Base-by-base conservation (phyloP, 2,329 filamentous ascomycete species). In the Lachnum nothofagi region DNA sequence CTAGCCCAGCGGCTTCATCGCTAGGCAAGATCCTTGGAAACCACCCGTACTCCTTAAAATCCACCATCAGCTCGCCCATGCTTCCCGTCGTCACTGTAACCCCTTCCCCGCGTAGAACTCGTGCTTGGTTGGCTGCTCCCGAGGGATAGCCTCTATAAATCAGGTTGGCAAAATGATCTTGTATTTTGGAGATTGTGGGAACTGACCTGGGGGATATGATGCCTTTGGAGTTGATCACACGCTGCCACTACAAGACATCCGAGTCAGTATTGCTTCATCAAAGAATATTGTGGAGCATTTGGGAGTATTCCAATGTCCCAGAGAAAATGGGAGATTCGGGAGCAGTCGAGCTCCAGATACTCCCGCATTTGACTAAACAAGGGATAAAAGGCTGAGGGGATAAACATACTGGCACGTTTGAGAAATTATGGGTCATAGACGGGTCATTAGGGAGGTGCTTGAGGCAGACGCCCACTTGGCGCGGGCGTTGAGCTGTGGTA, bases 391-490 rank as follows among this genome's bases (percentile, higher is more conserved):
- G n/a, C n/a, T n/a, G n/a, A n/a, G n/a, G n/a, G n/a, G n/a, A n/a
- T n/a, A n/a, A n/a, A n/a, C n/a, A n/a, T n/a, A n/a, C n/a, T n/a
- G 91, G 91, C 3, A 97, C 91, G 56, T 85, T 96, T 20, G 72
- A 74, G 51, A 78, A 74, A 66, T 95, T 85, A 70, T 85, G 94
- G 49, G 68, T 74, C 47, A 65, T 56, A 0, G 70, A 66, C 0
- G 72, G 60, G 49, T 79, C 74, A 10, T 61, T 53, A 1, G 90
- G 80, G 10, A 97, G 80, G 65, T 95, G 85, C 67, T 95, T 96
- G 22, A 97, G 78, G 67, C 87, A 94, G 40, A 93, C 76, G 45
- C 91, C 91, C 5, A 97, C 91, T 70, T 97, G 91, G 49, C 91
- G 80, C 1, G 85, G 82, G 2, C 85, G 75, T 63, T 88, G 78